These are phyloP conservation scores for Suillus lakei DNA, from an alignment of 768 basidiomycete species.

Conservation along the genomic window DNA sequence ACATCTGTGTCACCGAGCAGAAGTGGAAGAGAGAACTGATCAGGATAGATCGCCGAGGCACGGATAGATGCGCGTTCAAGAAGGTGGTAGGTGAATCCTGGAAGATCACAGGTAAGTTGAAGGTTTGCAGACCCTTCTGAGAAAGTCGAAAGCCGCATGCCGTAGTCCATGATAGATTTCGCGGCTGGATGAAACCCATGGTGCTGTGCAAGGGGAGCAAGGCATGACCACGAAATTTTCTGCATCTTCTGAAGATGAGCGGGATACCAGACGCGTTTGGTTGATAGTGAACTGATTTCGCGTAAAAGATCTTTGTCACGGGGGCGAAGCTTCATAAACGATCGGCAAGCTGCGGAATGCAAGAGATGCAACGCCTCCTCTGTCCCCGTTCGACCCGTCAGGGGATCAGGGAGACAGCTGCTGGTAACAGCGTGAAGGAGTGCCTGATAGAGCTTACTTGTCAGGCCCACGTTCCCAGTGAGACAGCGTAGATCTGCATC, in stretches of 20 bases:
- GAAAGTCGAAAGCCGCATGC: neutral
- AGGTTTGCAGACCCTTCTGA: neutral
- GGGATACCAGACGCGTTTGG: slow-evolving; percentile 44
- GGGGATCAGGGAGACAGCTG: slow-evolving; percentile 44
- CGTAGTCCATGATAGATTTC: neutral
- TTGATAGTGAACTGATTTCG: slow-evolving; percentile 39
- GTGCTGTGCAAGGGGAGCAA: neutral
- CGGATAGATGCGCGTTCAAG: slow-evolving; percentile 1
- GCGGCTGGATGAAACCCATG: neutral
- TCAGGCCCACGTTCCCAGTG: slow-evolving; percentile 29
- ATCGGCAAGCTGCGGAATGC: slow-evolving; percentile 39
- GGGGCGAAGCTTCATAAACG: slow-evolving; percentile 42
- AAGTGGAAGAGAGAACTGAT: neutral
- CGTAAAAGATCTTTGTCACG: slow-evolving; percentile 38
- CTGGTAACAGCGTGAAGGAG: slow-evolving; percentile 53
- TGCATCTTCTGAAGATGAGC: slow-evolving; percentile 44
- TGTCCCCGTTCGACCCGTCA: slow-evolving; percentile 47
- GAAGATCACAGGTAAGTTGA: neutral
- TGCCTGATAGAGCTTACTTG: slow-evolving; percentile 39
- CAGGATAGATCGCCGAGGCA: slow-evolving; percentile 1
- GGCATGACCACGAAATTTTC: slow-evolving; percentile 22
- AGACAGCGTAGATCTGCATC: slow-evolving; percentile 37
- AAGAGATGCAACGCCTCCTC: slow-evolving; percentile 48
- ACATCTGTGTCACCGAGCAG: neutral
- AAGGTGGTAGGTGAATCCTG: neutral